Evolutionary conservation across 345 rosid genomes (phyloP).

Genomic region (Boechera divaricarpa): DNA sequence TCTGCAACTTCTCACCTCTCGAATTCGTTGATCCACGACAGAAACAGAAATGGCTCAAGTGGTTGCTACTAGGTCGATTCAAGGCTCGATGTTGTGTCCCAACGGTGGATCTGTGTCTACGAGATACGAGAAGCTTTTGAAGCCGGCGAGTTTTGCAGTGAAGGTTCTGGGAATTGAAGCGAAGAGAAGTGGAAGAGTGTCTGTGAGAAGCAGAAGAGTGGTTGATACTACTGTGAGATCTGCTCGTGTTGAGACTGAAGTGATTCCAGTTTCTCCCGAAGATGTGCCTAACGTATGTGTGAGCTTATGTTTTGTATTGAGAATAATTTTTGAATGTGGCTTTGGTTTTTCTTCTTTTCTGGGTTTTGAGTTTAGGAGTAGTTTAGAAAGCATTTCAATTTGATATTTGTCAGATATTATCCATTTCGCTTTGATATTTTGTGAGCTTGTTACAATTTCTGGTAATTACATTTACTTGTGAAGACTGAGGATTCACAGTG

Average conservation of each 20-base stretch:
- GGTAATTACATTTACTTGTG: no score
- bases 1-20: not conserved
- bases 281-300: conserved; percentile 59
- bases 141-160: conserved; percentile 58
- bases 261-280: conserved; percentile 75
- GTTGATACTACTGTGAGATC: conserved; percentile 58
- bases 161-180: conserved; percentile 48
- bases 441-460: not conserved
- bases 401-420: not conserved
- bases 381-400: conserved; percentile 19
- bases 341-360: not conserved
- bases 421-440: conserved; percentile 6
- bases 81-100: conserved; percentile 50
- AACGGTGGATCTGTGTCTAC: conserved; percentile 57
- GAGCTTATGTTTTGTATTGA: not conserved
- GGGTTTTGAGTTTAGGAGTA: not conserved
- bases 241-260: conserved; percentile 59
- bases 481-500: no score
- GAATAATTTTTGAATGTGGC: not conserved
- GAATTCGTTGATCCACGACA: conserved; percentile 12
- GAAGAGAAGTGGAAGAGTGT: conserved; percentile 38
- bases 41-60: conserved; percentile 69
- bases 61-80: conserved; percentile 74
- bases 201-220: conserved; percentile 46
- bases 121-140: conserved; percentile 54